Evolutionary conservation across 495 filamentous ascomycete species (phyloP), one percentile per base, ranked within the genome.

Genomic region (Jackrogersella multiformis): DNA sequence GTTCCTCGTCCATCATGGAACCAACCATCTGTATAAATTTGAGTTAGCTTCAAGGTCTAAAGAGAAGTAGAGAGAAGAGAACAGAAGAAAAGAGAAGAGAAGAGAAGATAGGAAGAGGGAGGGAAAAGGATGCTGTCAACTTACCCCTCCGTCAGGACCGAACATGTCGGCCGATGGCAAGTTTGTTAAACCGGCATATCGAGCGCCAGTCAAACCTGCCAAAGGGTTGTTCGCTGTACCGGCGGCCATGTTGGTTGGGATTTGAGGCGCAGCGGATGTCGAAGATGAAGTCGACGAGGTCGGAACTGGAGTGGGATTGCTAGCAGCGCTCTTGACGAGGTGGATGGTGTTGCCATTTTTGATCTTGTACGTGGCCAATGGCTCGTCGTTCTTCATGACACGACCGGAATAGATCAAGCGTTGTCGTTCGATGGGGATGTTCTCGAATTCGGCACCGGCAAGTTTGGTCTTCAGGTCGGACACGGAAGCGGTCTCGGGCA

Each of bases 321-420:
- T 98, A 21, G 89, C 90, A 28, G 96, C 96, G 69, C 92, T 92
- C 78, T 96, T 97, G 56, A 99, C 96, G 71, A 99, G 83, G 77
- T 99, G 96, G 61, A 98, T 87, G 7, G 95, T 97, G 73, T 97
- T 92, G n/a, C 92, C 90, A 57, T 92, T 86, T 79, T 97, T 96
- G 77, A 99, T 92, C 80, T 97, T 99, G 80, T 96, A 96, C 21
- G 87, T 85, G 55, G 82, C 87, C 41, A 99, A 77, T 0, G 90
- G 90, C 64, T 98, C 93, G 38, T 87, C 86, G 73, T 99, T 92
- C 80, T 97, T 99, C 78, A 99, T 85, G 18, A 99, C 94, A 61
- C 94, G 88, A 24, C 96, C 96, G 5, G 94, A 97, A 79, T 98
- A 98, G 77, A 99, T 99, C 67, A 99, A 82, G 42, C 96, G 92